Percentiles rank a stretch among this genome's conserved stretches.
Conservation (phyloP, 257 asterid genomes). For the Ligustrum vulgare region DNA sequence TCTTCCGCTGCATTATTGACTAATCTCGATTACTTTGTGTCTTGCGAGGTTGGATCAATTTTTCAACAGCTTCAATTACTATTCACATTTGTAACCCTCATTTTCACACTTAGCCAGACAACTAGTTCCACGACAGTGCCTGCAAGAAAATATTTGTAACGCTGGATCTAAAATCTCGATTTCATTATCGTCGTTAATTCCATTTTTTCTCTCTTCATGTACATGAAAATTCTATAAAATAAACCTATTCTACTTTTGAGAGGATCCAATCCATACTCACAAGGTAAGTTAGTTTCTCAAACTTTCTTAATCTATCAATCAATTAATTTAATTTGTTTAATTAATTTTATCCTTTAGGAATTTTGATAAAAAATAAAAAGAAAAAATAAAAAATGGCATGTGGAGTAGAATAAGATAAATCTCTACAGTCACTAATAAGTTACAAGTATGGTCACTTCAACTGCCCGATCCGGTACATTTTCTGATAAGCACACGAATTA, state of each 20-base stretch:
- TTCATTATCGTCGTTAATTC: no score
- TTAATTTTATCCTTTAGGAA: neutral
- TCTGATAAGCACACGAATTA: neutral
- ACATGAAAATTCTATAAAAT: no score
- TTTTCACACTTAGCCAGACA: no score
- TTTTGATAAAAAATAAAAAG: neutral
- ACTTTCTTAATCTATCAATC: neutral
- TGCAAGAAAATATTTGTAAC: no score
- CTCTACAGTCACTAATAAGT: conserved; percentile 61
- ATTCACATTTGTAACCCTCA: no score
- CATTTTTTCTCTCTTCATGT: no score
- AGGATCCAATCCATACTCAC: neutral
- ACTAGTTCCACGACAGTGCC: no score
- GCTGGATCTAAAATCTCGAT: no score
- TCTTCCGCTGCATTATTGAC: no score
- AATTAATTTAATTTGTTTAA: neutral
- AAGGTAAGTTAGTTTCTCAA: neutral
- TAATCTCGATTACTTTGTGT: no score
- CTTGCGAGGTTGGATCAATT: no score
- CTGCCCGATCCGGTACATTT: conserved; percentile 78
- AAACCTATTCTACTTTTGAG: neutral
- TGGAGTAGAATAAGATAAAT: conserved; percentile 30
- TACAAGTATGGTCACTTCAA: conserved; percentile 79
- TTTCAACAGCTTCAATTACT: no score
- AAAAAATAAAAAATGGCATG: conserved; percentile 35